Conservation (phyloP, 2,329 filamentous ascomycete species). For the Coleophoma crateriformis region DNA sequence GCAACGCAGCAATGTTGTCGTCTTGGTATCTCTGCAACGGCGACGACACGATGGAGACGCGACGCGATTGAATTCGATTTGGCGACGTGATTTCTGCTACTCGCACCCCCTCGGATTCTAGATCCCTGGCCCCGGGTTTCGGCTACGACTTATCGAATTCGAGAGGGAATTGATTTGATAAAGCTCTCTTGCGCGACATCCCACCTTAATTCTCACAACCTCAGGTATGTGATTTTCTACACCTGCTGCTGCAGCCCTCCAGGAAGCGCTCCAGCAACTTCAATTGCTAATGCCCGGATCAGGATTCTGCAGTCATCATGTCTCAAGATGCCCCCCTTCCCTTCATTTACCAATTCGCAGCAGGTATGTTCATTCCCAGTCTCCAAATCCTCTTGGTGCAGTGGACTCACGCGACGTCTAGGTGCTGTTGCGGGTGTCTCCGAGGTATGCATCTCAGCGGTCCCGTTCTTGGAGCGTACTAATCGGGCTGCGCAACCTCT, state of each 20-base stretch:
- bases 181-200: neutral
- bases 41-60: constrained; percentile 1
- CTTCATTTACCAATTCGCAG: constrained; percentile 92
- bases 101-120: neutral
- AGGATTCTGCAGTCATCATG: constrained; percentile 41
- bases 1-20: neutral
- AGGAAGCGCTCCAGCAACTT: neutral
- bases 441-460: constrained; percentile 60
- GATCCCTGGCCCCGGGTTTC: too few species aligned
- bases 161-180: neutral
- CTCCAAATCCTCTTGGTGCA: too few species aligned
- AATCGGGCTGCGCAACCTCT: constrained; percentile 20
- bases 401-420: constrained; percentile 28
- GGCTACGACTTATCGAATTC: too few species aligned
- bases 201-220: neutral
- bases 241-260: neutral
- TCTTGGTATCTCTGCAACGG: neutral
- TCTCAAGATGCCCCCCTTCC: constrained; percentile 71
- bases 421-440: constrained; percentile 96
- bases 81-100: neutral
- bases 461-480: neutral
- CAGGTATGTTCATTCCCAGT: constrained; percentile 51
- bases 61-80: neutral
- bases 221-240: neutral
- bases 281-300: neutral